Base-by-base conservation (phyloP, 2,329 filamentous ascomycete genomes). In the Ceratocystis albifundus region DNA sequence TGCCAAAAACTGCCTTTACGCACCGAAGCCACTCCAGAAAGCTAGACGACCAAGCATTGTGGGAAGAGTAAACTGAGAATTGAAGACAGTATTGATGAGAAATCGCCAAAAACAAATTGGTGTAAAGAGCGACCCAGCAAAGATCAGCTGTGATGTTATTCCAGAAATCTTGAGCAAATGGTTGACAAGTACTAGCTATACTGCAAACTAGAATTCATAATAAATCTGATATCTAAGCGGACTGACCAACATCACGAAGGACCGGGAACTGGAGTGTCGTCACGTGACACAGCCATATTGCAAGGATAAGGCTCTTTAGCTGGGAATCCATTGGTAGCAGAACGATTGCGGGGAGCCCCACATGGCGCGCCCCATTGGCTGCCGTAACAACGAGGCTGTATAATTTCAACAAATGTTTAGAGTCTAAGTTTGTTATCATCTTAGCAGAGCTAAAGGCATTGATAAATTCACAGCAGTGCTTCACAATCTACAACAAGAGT, bases 11-110 rank as follows among this genome's bases (percentile, higher is more conserved):
- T 20, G 10, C 8, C 25, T 46, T 30, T 44, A 80, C 83, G 74
- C 85, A 96, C 93, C 93, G 84, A 96, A 96, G 81, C 88, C 88
- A 78, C 84, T 82, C 89, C 89, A 93, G 82, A 93, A 91, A 76
- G 90, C 79, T 76, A 91, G 80, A 74, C 84, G 81, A 77, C 79
- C 77, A 70, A 84, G 82, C 82, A 85, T 85, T 71, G 71, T 80
- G 75, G 71, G 70, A 32, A 61, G 15, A 65, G n/a, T 61, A 41
- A 28, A 32, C 20, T n/a, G 10, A 32, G 64, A 8, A 62, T 65
- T 32, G 28, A n/a, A 30, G 17, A 7, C 17, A 36, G 55, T n/a
- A n/a, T 17, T 28, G 17, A 32, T 59, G 17, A 8, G 30, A 59
- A 1, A n/a, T 8, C n/a, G 22, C 8, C n/a, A 5, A 4, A 4